Evolutionary conservation across 139 green algal species (phyloP).

Genomic region (Volvox africanus): DNA sequence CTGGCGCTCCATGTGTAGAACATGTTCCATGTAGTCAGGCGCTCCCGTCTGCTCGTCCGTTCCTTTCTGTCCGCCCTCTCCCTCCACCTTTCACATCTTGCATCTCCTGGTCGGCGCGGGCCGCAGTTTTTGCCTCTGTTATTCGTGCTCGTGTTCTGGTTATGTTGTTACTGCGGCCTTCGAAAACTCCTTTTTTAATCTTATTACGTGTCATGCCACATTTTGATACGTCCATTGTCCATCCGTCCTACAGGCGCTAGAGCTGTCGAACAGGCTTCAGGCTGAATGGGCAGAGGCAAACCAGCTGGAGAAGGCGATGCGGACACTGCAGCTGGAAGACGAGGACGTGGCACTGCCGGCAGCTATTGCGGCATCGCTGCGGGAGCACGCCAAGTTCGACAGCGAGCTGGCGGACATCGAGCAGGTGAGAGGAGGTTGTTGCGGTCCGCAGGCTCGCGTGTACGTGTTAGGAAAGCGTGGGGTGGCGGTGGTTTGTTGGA

Average conservation of each 20-base stretch:
- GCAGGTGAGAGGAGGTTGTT: conserved; percentile 28
- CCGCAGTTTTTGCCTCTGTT: too few relatives aligned
- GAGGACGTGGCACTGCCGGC: conserved; percentile 54
- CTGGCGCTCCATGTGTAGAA: too few relatives aligned
- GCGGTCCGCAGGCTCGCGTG: not conserved
- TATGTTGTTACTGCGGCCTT: too few relatives aligned
- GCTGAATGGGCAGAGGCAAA: conserved; percentile 21
- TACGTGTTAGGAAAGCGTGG: not conserved
- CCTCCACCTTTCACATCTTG: too few relatives aligned
- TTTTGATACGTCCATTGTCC: too few relatives aligned
- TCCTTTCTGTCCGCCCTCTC: too few relatives aligned
- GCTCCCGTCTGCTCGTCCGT: too few relatives aligned
- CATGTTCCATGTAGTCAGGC: too few relatives aligned
- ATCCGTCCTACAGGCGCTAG: conserved; percentile 14
- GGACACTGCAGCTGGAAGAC: conserved; percentile 32
- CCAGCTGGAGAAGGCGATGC: conserved; percentile 45
- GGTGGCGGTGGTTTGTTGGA: not conserved
- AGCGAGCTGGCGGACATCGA: conserved; percentile 60
- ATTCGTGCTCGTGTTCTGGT: too few relatives aligned
- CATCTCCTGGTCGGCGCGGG: too few relatives aligned
- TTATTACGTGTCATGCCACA: too few relatives aligned
- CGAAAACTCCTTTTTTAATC: too few relatives aligned
- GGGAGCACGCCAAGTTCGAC: conserved; percentile 34
- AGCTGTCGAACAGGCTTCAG: conserved; percentile 13
- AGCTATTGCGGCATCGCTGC: conserved; percentile 54